Evolutionary conservation across 2,329 filamentous ascomycete species (phyloP), one percentile per base, ranked within the genome.

Genomic region (Rutstroemia sp.): DNA sequence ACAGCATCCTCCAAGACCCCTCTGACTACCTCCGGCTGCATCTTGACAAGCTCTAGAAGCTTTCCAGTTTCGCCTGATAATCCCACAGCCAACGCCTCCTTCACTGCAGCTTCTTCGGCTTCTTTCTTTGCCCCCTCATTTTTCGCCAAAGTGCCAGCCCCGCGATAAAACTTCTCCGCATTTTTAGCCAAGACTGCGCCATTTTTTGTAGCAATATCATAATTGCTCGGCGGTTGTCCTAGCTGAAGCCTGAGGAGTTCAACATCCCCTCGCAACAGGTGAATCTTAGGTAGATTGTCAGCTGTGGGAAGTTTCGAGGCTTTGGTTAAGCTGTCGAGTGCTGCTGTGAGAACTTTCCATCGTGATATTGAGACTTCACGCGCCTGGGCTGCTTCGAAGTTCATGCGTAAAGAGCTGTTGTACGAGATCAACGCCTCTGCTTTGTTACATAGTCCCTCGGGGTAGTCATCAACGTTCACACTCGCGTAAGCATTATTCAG

Each of bases 91-190:
- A 81, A 67, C 5, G 74, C 72, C 49, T 76, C 74, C 65, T 79
- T 80, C 25, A 73, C 72, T 38, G 71, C 69, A 19, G 73, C 77
- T 51, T 76, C 75, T 19, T 67, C 68, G 46, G 71, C 69, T 60
- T 76, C 73, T 23, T 76, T 73, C 2, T 49, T 58, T 7, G 73
- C 71, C 14, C 75, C 76, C 41, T 68, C 64, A 57, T 68, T 68
- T n/a, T 60, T 61, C 0, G 73, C 67, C 1, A 75, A 34, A 14
- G 58, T 54, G 38, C 57, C 59, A 7, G 78, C 79, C 41, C 80
- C 80, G 19, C 77, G 75, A 62, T 81, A 84, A 63, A 80, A 83
- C 5, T 76, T 80, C 59, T 77, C 75, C 1, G 81, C 79, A 61
- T 84, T 84, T 54, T 75, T 75, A 39, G 80, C 65, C 12, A 83